Evolutionary conservation across 768 basidiomycete genomes (phyloP), one percentile per base, ranked within the genome.

Genomic region (Asterophora parasitica): DNA sequence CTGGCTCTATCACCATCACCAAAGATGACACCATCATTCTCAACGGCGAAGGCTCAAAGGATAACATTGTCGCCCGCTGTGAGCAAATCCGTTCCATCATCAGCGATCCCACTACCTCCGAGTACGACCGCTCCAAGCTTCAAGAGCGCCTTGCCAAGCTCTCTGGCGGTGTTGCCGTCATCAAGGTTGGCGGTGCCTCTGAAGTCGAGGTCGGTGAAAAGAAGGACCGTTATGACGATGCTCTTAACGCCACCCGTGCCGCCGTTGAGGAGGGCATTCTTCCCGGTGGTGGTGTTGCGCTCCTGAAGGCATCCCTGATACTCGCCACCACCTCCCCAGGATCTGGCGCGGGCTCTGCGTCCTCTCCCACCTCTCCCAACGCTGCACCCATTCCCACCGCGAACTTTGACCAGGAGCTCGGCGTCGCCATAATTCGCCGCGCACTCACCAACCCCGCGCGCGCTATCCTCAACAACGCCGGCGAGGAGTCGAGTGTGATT

Each of bases 161-260:
- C 44, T 82, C 81, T 36, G 95, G 95, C 37, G 94, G 95, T 69
- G 95, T 98, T 39, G 95, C 95, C 12, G 94, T 98, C 69, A 97
- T 97, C 79, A 93, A 92, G 71, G 95, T 97, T 52, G 95, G 95
- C 47, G 95, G 95, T 13, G 73, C 85, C 17, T 82, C 79, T 44
- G 95, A 98, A 68, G 95, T 97, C 43, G 95, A 97, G 71, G 95
- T 98, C 51, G 79, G 94, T 6, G 95, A 98, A 80, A 98, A 97
- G 90, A 96, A 98, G 82, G 95, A 98, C 65, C 79, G 94, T 31
- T 97, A 96, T 61, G 94, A 97, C 57, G 92, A 95, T 62, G 94
- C 94, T 1, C 77, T 97, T 39, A 96, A 96, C 66, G 93, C 94
- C n/a, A 98, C 95, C 4, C 87, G 95, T 33, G 95, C 95, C 19